phyloP scores from a whole-genome alignment of 768 basidiomycete genomes.

The Boletus insuetus region DNA sequence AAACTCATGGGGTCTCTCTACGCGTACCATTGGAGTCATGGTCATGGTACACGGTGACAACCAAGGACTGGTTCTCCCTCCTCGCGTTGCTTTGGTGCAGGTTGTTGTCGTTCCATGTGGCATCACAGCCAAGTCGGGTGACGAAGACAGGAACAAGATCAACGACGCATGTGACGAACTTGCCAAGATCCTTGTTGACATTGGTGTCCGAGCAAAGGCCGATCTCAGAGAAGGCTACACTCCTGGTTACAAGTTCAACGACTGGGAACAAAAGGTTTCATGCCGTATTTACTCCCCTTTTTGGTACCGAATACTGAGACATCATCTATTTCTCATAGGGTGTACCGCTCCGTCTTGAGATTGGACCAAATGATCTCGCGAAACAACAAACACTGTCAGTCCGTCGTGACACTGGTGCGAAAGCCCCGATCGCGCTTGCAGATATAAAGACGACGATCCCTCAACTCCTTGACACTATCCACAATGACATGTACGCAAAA shows the following conservation, averaged over 20 bases:
- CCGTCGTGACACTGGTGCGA: constrained; percentile 75
- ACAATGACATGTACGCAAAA: constrained; percentile 79
- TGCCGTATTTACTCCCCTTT: neutral
- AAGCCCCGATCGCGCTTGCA: constrained; percentile 50
- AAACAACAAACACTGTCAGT: constrained; percentile 81
- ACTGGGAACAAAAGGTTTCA: constrained; percentile 95
- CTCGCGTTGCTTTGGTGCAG: constrained; percentile 91
- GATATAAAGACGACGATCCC: constrained; percentile 52
- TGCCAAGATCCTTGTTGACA: constrained; percentile 66
- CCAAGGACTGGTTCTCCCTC: constrained; percentile 95
- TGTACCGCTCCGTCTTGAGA: constrained; percentile 94
- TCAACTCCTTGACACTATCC: constrained; percentile 78
- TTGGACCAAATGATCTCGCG: constrained; percentile 89
- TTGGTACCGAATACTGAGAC: neutral
- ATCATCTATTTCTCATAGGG: constrained; percentile 50
- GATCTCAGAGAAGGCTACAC: constrained; percentile 96
- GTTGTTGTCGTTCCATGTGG: constrained; percentile 92
- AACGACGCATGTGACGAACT: constrained; percentile 77
- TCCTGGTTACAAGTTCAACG: constrained; percentile 98
- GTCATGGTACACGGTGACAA: constrained; percentile 99
- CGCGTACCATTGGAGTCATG: constrained; percentile 97
- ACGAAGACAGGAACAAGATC: constrained; percentile 65
- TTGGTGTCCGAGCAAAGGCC: constrained; percentile 79
- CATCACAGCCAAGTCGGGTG: constrained; percentile 79
- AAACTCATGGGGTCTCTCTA: constrained; percentile 97